Percentiles rank a stretch among this genome's conserved stretches.
Conservation (phyloP, 1,284 basidiomycete genomes). For the Ceratobasidium sp. region DNA sequence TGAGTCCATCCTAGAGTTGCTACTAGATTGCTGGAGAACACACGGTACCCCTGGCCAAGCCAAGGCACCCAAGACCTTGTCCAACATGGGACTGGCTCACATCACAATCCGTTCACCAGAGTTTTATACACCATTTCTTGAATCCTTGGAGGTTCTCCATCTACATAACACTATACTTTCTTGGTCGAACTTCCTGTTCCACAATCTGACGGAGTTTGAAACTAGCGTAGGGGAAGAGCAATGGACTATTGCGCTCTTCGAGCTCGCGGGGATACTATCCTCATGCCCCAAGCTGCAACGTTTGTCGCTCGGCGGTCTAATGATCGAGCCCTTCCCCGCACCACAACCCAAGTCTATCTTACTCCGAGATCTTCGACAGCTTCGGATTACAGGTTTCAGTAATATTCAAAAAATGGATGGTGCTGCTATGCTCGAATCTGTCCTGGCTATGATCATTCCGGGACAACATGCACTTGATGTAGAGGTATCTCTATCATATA, state of each 20-base stretch:
- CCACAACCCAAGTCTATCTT: background rate
- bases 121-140: background rate
- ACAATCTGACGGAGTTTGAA: background rate
- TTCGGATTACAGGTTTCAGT: background rate
- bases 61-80: background rate
- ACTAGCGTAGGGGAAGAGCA: background rate
- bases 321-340: background rate
- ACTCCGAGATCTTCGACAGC: background rate
- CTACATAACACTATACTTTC: background rate
- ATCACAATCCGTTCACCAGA: background rate
- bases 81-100: background rate
- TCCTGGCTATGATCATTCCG: no score
- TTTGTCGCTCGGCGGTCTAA: background rate
- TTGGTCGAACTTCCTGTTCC: background rate
- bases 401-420: no score
- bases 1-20: background rate
- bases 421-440: no score
- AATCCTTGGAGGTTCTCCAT: background rate
- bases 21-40: background rate
- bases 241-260: background rate
- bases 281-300: background rate
- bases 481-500: no score
- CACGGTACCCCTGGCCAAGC: background rate
- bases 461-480: no score
- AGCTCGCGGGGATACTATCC: background rate